Evolutionary conservation across 108 stramenopile species (phyloP).

Genomic region (Epithemia pelagica): DNA sequence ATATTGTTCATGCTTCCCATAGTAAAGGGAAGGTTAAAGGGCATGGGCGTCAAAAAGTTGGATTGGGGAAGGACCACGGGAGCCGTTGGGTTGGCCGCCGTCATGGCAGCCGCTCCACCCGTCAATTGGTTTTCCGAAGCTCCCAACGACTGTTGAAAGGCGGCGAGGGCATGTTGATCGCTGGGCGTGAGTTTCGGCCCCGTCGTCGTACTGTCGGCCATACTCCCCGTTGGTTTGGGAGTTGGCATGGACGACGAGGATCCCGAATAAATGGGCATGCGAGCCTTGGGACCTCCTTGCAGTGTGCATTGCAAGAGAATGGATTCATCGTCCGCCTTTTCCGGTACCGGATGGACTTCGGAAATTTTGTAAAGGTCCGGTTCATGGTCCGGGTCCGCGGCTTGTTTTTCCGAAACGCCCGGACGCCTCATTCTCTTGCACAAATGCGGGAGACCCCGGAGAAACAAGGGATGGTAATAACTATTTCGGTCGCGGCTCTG

Average conservation of each 20-base stretch:
- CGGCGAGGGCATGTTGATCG: constrained; percentile 2
- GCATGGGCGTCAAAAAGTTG: constrained; percentile 2
- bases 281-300: constrained; percentile 53
- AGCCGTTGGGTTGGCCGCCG: background rate
- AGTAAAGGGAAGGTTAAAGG: background rate
- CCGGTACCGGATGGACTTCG: constrained; percentile 43
- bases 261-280: constrained; percentile 50
- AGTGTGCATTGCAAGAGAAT: constrained; percentile 47
- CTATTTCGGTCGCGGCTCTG: constrained; percentile 57
- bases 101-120: background rate
- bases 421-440: constrained; percentile 48
- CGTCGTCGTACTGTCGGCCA: background rate
- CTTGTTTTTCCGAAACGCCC: constrained; percentile 42
- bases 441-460: constrained; percentile 43
- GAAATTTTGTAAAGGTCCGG: constrained; percentile 56
- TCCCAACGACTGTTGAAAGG: constrained; percentile 13
- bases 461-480: constrained; percentile 66
- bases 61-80: background rate
- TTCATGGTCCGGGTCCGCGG: constrained; percentile 42
- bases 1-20: background rate
- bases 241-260: background rate
- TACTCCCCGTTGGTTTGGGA: background rate
- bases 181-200: constrained; percentile 3
- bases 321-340: constrained; percentile 38
- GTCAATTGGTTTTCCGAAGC: constrained; percentile 4